These are phyloP conservation scores for Phytophthora multivora DNA, from an alignment of 352 stramenopile genomes.

Conservation along the genomic window DNA sequence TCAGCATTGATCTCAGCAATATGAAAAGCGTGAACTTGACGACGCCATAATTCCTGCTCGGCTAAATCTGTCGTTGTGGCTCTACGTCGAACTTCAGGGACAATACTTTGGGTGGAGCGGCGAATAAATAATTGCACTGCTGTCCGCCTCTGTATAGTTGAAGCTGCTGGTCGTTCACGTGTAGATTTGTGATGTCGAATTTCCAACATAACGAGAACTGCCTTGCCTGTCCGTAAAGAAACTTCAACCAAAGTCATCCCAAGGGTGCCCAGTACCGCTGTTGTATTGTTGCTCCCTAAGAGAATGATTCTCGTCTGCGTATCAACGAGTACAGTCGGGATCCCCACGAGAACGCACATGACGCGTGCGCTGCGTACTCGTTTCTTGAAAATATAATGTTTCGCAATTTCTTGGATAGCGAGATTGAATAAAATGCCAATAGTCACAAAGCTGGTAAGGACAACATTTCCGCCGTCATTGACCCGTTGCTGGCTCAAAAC, in stretches of 20 bases:
- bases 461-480: neutral
- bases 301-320: conserved; percentile 45
- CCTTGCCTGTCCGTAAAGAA: conserved; percentile 19
- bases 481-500: conserved; percentile 17
- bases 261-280: conserved; percentile 15
- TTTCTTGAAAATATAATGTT: conserved; percentile 26
- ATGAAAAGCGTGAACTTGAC: conserved; percentile 19
- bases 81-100: neutral
- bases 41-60: conserved; percentile 12
- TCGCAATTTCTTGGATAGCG: conserved; percentile 27
- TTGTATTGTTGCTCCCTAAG: conserved; percentile 24
- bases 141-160: neutral
- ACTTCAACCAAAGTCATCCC: conserved; percentile 38
- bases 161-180: neutral
- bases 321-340: conserved; percentile 47
- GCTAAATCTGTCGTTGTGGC: neutral
- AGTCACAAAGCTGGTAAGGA: neutral
- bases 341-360: conserved; percentile 35
- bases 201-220: conserved; percentile 16
- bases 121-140: neutral
- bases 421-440: conserved; percentile 28
- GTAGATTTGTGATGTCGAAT: conserved; percentile 14
- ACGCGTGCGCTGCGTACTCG: conserved; percentile 24
- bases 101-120: neutral
- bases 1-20: conserved; percentile 20